Evolutionary conservation across 805 yeast species (phyloP), one percentile per base, ranked within the genome.

Genomic region (Nakazawaea populi): DNA sequence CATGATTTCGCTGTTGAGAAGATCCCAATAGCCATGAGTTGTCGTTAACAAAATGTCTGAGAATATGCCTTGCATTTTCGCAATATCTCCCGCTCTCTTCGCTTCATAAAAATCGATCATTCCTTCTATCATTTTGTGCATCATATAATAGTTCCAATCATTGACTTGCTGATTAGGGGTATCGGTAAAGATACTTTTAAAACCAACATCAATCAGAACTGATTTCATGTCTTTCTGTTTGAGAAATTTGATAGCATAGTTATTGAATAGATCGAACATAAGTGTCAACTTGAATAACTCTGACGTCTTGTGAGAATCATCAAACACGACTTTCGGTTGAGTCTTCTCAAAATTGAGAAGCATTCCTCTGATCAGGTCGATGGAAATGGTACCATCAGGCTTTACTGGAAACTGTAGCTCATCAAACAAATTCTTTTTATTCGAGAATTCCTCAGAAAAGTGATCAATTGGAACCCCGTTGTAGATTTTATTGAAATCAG

Each of bases 1-100:
- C 44, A 46, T 46, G 27, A 51, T 46, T 31, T 51, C 53, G 28
- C 50, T 42, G 30, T 42, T 46, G 14, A 51, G 42, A 8, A 51
- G 41, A 38, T 51, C 53, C 49, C 49, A 46, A 24, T 51, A 51
- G 9, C 50, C 47, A 39, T 51, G 46, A 12, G 29, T 42, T 2
- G 46, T 30, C 40, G 46, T 24, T 2, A 46, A 12, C 10, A 51
- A 29, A 1, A 42, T n/a, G 5, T 44, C 37, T 4, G 32, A 7
- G 11, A 46, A 46, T n/a, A 32, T 51, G n/a, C 8, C 11, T 10
- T 46, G 29, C 53, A 51, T 51, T 6, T 12, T 27, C 10, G 5
- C 7, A 10, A 51, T 30, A n/a, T 46, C 53, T 12, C 44, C 50
- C 9, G 12, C 12, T 10, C 10, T 11, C 24, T 42, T 35, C 10